Evolutionary conservation across 2,329 filamentous ascomycete species (phyloP).

Genomic region (Fusarium graminum): DNA sequence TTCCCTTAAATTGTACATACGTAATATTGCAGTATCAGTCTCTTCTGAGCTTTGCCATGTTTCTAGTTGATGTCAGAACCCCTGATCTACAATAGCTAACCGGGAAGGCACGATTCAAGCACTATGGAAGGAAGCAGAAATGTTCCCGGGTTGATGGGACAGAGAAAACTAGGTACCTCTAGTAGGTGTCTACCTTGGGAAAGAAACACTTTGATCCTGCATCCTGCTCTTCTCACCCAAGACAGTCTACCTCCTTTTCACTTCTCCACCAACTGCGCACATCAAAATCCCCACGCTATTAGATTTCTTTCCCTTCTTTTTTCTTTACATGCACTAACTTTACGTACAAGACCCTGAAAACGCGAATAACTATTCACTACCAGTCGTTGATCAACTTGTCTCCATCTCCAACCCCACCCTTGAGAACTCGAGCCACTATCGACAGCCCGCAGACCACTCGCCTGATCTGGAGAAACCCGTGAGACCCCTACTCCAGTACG

Average conservation of each 20-base stretch:
- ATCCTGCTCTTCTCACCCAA: not conserved
- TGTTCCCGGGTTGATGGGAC: constrained; percentile 1
- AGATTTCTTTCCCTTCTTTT: constrained; percentile 7
- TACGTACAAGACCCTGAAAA: constrained; percentile 25
- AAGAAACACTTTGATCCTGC: constrained; percentile 5
- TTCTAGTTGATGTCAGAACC: constrained; percentile 5
- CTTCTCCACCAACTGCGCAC: constrained; percentile 13
- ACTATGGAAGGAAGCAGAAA: not conserved
- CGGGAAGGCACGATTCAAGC: constrained; percentile 18
- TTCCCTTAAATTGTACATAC: not conserved
- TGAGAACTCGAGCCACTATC: constrained; percentile 42
- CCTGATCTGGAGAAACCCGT: constrained; percentile 30
- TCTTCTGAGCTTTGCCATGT: not conserved
- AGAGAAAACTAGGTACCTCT: constrained; percentile 15
- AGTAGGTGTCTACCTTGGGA: constrained; percentile 19
- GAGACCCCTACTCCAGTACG: constrained; percentile 19
- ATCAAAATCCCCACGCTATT: constrained; percentile 17
- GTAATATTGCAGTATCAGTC: too few species aligned
- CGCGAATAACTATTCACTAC: constrained; percentile 23
- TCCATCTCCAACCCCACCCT: constrained; percentile 30
- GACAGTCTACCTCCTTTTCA: constrained; percentile 10
- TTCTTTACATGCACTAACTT: constrained; percentile 27
- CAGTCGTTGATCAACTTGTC: constrained; percentile 36
- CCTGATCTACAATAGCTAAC: constrained; percentile 27
- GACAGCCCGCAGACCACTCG: constrained; percentile 27